Evolutionary conservation across 768 basidiomycete species (phyloP).

Genomic region (Amylocystis lapponica): DNA sequence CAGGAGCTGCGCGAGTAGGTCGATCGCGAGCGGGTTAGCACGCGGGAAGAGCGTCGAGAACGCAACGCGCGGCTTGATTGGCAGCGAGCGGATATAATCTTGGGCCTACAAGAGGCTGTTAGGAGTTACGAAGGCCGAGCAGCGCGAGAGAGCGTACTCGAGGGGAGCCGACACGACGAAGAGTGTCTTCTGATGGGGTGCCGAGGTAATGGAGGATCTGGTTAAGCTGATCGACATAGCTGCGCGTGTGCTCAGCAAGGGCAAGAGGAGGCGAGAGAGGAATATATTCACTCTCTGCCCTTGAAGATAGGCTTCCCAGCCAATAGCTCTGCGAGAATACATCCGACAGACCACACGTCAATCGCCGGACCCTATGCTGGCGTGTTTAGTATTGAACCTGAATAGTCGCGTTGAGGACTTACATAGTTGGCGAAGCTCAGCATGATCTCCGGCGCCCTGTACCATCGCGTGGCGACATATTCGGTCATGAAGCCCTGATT

Average conservation of each 20-base stretch:
- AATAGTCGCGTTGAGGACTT: conserved; percentile 24
- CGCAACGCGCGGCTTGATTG: conserved; percentile 92
- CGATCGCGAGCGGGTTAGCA: conserved; percentile 91
- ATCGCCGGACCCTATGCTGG: conserved; percentile 69
- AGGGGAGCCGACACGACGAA: conserved; percentile 93
- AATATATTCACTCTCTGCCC: conserved; percentile 77
- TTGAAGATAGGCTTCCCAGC: conserved; percentile 96
- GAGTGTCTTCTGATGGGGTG: conserved; percentile 93
- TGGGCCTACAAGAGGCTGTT: conserved; percentile 55
- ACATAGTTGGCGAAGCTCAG: conserved; percentile 94
- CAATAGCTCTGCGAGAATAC: conserved; percentile 88
- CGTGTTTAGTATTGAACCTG: background rate
- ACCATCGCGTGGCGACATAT: conserved; percentile 99
- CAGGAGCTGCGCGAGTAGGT: conserved; percentile 85
- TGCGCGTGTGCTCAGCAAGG: conserved; percentile 21
- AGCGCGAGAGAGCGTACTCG: conserved; percentile 46
- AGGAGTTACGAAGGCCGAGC: background rate
- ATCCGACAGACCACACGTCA: conserved; percentile 95
- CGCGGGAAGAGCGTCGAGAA: conserved; percentile 90
- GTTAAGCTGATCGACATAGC: conserved; percentile 97
- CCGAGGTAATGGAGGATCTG: conserved; percentile 98
- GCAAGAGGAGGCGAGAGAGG: background rate
- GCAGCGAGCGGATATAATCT: conserved; percentile 96
- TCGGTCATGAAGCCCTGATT: conserved; percentile 99
- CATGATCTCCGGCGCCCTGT: conserved; percentile 99